phyloP scores from a whole-genome alignment of 2,329 filamentous ascomycete genomes.

The Trichoderma harzianum region DNA sequence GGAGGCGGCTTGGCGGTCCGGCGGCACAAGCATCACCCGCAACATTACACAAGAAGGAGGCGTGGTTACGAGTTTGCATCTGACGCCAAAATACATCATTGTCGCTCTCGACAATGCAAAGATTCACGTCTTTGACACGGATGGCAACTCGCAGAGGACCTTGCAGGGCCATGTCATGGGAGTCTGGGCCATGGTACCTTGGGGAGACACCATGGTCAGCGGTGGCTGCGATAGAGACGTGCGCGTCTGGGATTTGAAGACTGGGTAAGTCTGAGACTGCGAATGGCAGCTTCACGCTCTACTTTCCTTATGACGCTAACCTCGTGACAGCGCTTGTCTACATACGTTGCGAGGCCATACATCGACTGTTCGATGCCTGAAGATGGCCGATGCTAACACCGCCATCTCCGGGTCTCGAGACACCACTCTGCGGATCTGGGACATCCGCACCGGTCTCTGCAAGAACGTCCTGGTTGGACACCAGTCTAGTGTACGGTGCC shows the following conservation, averaged over 20 bases:
- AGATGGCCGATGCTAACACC: conserved; percentile 92
- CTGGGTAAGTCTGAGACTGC: conserved; percentile 60
- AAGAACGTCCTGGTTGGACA: conserved; percentile 90
- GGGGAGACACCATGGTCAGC: conserved; percentile 91
- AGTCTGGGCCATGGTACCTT: conserved; percentile 99
- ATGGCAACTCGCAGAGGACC: conserved; percentile 83
- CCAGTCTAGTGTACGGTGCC: conserved; percentile 89
- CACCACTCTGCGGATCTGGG: conserved; percentile 92
- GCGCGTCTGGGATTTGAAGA: conserved; percentile 92
- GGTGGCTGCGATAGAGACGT: conserved; percentile 97
- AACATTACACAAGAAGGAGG: conserved; percentile 96
- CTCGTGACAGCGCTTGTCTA: conserved; percentile 57
- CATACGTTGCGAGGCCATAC: conserved; percentile 91
- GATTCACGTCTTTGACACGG: conserved; percentile 95
- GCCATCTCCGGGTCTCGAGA: conserved; percentile 96
- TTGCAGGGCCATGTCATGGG: conserved; percentile 97
- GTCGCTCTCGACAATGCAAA: conserved; percentile 97
- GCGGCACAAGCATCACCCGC: conserved; percentile 75
- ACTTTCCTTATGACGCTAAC: conserved; percentile 21
- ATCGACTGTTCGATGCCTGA: conserved; percentile 91
- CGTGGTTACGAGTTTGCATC: conserved; percentile 90
- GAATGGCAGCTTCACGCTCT: neutral
- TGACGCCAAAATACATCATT: conserved; percentile 95
- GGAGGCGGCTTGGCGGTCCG: conserved; percentile 92
- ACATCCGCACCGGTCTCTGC: conserved; percentile 83